A percentile compares a stretch with the other conserved stretches of the same genome.
These are phyloP conservation scores for Bryoerythrophyllum caledonicum DNA, from an alignment of 225 moss, liverwort and hornwort genomes.

Conservation along the genomic window DNA sequence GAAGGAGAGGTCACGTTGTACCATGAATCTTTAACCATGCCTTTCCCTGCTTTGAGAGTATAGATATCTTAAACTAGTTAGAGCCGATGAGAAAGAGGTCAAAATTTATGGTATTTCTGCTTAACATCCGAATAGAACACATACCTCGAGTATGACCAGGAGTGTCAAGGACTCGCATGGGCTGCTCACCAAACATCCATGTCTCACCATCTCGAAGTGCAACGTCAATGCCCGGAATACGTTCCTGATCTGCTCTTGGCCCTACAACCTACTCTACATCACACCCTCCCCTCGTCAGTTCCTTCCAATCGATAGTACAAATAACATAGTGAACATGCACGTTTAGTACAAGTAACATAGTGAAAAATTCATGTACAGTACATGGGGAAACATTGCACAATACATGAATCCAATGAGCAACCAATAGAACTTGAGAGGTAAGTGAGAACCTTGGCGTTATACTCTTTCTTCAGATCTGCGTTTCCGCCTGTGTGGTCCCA, in stretches of 20 bases:
- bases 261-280: conserved; percentile 79
- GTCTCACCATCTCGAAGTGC: conserved; percentile 70
- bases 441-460: conserved; percentile 65
- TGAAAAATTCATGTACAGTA: no score
- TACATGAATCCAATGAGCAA: neutral
- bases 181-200: conserved; percentile 93
- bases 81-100: no score
- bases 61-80: no score
- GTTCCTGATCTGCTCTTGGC: conserved; percentile 83
- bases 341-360: no score
- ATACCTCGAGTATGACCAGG: conserved; percentile 95
- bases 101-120: no score
- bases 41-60: no score
- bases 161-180: conserved; percentile 76
- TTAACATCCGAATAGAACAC: neutral
- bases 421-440: neutral
- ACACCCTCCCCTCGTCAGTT: conserved; percentile 25
- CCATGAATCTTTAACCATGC: no score
- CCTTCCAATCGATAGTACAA: neutral
- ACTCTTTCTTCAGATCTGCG: conserved; percentile 75
- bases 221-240: conserved; percentile 92
- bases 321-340: no score
- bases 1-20: no score
- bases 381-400: neutral
- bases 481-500: conserved; percentile 97